phyloP scores from a whole-genome alignment of 306 rosid species.

The Dalbergia cultrata region DNA sequence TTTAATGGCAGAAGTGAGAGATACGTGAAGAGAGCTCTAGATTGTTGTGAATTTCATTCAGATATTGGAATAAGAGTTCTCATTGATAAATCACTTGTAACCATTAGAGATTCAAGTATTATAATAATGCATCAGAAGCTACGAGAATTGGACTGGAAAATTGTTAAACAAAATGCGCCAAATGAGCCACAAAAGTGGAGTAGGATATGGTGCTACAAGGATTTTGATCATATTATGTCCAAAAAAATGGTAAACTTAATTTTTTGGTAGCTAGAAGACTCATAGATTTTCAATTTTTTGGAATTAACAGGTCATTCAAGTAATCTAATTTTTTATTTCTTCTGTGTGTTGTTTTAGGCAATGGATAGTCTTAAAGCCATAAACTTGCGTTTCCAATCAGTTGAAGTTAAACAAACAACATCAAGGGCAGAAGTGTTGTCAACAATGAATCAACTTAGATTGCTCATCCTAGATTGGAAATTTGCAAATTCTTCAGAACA shows the following conservation, averaged over 20 bases:
- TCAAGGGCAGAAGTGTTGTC: slow-evolving; percentile 23
- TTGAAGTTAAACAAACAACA: neutral
- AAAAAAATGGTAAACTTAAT: slow-evolving; percentile 10
- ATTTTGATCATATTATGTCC: neutral
- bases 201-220: slow-evolving; percentile 27
- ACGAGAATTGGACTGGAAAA: slow-evolving; percentile 9
- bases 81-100: slow-evolving; percentile 35
- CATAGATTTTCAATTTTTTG: neutral
- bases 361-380: slow-evolving; percentile 27
- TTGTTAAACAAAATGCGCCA: neutral
- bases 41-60: slow-evolving; percentile 7
- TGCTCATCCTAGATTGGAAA: neutral
- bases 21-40: neutral
- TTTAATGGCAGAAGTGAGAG: fast-evolving
- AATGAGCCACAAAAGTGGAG: slow-evolving; percentile 40
- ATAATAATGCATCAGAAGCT: slow-evolving; percentile 36
- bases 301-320: neutral
- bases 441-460: slow-evolving; percentile 36
- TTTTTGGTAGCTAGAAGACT: neutral
- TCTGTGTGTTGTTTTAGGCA: neutral
- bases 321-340: neutral
- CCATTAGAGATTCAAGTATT: neutral
- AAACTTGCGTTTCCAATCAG: too few relatives aligned
- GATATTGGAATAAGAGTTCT: slow-evolving; percentile 28
- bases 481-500: neutral